These are phyloP conservation scores for Kokia cookei DNA, from an alignment of 441 rosid genomes.

Conservation along the genomic window DNA sequence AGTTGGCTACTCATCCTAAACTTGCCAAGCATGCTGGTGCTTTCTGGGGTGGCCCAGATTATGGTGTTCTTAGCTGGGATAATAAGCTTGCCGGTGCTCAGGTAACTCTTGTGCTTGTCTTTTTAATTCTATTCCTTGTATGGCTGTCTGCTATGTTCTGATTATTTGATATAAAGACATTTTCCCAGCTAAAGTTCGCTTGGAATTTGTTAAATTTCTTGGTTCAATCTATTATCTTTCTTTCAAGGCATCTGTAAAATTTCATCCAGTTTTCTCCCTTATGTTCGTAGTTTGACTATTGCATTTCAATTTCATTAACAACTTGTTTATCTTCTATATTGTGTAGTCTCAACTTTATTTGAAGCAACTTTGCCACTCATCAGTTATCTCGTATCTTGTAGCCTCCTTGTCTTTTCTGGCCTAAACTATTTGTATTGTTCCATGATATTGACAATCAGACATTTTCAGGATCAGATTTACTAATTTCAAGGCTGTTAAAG, in stretches of 20 bases:
- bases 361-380: not conserved
- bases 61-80: slow-evolving; percentile 90
- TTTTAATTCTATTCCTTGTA: not conserved
- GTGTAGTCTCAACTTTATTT: not conserved
- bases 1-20: slow-evolving; percentile 47
- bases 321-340: not conserved
- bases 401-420: not conserved
- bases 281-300: not conserved
- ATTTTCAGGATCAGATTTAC: not conserved
- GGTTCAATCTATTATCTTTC: not conserved
- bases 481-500: not conserved
- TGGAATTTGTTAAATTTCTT: not conserved
- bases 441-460: not conserved
- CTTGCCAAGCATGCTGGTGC: slow-evolving; percentile 68
- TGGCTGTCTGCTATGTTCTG: not conserved
- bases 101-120: slow-evolving; percentile 28
- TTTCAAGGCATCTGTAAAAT: not conserved
- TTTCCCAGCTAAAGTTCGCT: not conserved
- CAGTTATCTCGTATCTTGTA: not conserved
- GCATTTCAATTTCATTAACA: not conserved
- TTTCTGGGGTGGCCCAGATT: slow-evolving; percentile 58
- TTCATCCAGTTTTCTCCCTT: not conserved
- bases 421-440: not conserved
- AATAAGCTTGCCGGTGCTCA: slow-evolving; percentile 91
- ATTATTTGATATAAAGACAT: not conserved